phyloP scores from a whole-genome alignment of 306 rosid genomes.

The Abrus precatorius region DNA sequence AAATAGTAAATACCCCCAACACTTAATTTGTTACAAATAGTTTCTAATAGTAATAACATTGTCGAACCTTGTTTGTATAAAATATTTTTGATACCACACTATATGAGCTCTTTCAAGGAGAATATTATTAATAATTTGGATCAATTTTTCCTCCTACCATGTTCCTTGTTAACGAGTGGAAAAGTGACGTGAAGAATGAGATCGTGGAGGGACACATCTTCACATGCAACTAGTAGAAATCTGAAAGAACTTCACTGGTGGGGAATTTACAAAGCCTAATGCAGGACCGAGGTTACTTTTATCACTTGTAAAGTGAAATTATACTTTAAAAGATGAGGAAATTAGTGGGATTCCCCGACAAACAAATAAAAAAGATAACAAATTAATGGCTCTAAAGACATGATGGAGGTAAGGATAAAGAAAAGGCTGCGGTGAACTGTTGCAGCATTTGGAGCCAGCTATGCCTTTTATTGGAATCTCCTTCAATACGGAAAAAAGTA shows the following conservation, averaged over 20 bases:
- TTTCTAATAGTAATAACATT: no score
- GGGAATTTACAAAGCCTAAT: background rate
- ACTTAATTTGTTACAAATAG: no score
- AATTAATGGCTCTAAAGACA: constrained; percentile 26
- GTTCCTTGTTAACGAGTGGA: background rate
- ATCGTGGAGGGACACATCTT: background rate
- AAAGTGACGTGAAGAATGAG: background rate
- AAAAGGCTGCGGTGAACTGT: background rate
- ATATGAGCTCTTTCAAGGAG: no score
- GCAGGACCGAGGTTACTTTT: constrained; percentile 2
- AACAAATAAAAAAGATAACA: background rate
- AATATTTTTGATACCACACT: no score
- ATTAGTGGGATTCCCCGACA: constrained; percentile 33
- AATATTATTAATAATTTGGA: background rate
- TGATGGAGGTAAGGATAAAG: background rate
- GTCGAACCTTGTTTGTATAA: no score
- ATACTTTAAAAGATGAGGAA: background rate
- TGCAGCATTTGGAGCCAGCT: constrained; percentile 15
- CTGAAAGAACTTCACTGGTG: background rate
- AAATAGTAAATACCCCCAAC: no score
- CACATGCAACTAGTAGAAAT: constrained; percentile 32
- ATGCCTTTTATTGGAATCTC: background rate
- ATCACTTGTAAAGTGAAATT: background rate
- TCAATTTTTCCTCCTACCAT: background rate
- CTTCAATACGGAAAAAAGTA: background rate